Conservation (phyloP, 495 filamentous ascomycete species). For the Xylaria longipes region DNA sequence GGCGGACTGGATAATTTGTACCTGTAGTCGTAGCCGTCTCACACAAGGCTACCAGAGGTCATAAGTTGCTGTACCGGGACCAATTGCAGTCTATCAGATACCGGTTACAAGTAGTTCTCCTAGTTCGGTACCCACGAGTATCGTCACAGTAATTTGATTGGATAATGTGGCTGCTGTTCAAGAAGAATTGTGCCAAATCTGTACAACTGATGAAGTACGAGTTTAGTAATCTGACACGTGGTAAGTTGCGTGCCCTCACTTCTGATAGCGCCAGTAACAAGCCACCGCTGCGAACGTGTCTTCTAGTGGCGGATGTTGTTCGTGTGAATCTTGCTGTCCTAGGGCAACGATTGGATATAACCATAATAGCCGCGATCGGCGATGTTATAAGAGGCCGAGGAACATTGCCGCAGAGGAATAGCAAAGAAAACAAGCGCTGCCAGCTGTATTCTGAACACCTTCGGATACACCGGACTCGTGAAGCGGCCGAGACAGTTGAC, state of each 20-base stretch:
- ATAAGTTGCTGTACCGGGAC: background rate
- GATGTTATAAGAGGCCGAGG: background rate
- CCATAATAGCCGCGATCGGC: background rate
- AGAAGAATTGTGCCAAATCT: background rate
- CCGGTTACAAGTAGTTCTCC: background rate
- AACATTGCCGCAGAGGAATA: background rate
- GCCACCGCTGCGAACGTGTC: background rate
- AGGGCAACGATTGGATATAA: background rate
- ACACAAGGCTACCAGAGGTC: background rate
- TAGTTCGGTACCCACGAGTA: background rate
- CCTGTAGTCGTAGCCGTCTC: background rate
- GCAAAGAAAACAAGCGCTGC: background rate
- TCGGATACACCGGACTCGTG: conserved; percentile 9
- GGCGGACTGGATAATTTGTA: background rate
- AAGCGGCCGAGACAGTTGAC: conserved; percentile 17
- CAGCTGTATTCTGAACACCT: no score
- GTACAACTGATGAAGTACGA: background rate
- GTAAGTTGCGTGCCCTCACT: background rate
- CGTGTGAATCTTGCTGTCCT: background rate
- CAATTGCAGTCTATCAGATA: background rate
- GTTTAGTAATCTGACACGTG: background rate
- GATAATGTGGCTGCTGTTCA: background rate
- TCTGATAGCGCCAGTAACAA: background rate
- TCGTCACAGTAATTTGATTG: background rate
- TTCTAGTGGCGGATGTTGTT: background rate